phyloP scores from a whole-genome alignment of 306 rosid genomes.

The Delonix regia region DNA sequence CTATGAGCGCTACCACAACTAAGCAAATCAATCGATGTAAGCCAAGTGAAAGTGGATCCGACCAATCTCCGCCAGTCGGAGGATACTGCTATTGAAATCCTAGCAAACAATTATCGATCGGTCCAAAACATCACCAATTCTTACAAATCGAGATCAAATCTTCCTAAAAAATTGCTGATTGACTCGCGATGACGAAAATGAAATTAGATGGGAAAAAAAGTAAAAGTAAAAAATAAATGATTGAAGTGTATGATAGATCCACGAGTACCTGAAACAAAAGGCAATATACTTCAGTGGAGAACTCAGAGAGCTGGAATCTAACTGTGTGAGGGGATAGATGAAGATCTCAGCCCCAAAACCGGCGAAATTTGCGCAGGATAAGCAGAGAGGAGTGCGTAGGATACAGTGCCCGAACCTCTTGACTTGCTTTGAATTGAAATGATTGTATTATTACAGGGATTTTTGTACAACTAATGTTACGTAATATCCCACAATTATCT shows the following conservation, averaged over 20 bases:
- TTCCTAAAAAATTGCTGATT: background rate
- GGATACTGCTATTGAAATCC: conserved; percentile 26
- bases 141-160: background rate
- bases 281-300: conserved; percentile 2
- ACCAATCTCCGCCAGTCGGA: conserved; percentile 28
- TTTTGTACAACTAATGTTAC: conserved; percentile 16
- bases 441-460: conserved; percentile 8
- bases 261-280: conserved; percentile 40
- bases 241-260: conserved; percentile 39
- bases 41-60: conserved; percentile 39
- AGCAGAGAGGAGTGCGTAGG: conserved; percentile 54
- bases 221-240: background rate
- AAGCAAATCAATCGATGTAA: conserved; percentile 26
- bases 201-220: background rate
- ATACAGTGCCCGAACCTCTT: conserved; percentile 32
- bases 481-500: background rate
- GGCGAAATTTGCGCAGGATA: conserved; percentile 54
- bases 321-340: background rate
- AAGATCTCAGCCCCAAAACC: conserved; percentile 52
- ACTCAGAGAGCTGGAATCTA: conserved; percentile 1
- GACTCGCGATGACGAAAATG: background rate
- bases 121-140: conserved; percentile 26
- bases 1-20: background rate
- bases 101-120: conserved; percentile 38
- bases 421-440: conserved; percentile 45